Base-by-base conservation (phyloP, 2,329 filamentous ascomycete species). In the Ampelomyces quisqualis region DNA sequence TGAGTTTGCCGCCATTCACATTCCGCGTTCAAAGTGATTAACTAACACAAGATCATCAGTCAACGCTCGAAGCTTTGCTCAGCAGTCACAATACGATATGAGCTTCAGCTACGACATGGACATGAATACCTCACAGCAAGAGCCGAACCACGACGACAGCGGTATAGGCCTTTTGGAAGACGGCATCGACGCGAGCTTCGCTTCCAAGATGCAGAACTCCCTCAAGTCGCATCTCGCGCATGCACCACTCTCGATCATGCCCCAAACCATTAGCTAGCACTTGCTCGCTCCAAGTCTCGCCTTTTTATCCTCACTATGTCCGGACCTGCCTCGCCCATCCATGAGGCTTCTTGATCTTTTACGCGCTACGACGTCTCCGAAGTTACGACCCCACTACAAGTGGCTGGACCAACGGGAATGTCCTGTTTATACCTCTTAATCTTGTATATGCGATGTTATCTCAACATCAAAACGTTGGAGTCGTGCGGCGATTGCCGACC, bases 11-110 rank as follows among this genome's bases (percentile, higher is more conserved):
- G 28, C n/a, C 24, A 21, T 36, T 38, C 30, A 35, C 41, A 17
- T 19, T 47, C 23, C 13, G 35, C 8, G 42, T 43, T 21, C 38
- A 49, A 57, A 47, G 49, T 57, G 51, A 50, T 64, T 67, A 53
- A 65, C 61, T 66, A 56, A 66, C 60, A 43, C 47, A 62, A 60
- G 58, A 58, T 52, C 44, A 56, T 40, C 60, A 68, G 65, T 62
- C 54, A 51, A 60, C 49, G 30, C 58, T 59, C 55, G 58, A 60
- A 54, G 53, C 47, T 58, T 55, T 62, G 34, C 59, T 62, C 49
- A 60, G 54, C 56, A 55, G 39, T 39, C 48, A 49, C 58, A 58
- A 38, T 60, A 60, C 48, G 55, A 63, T 45, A 55, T 65, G 55
- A 62, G 51, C 47, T 66, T 67, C 55, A 55, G 53, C 32, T 59